Conservation (phyloP, 441 rosid genomes). For the Jatropha multifida region DNA sequence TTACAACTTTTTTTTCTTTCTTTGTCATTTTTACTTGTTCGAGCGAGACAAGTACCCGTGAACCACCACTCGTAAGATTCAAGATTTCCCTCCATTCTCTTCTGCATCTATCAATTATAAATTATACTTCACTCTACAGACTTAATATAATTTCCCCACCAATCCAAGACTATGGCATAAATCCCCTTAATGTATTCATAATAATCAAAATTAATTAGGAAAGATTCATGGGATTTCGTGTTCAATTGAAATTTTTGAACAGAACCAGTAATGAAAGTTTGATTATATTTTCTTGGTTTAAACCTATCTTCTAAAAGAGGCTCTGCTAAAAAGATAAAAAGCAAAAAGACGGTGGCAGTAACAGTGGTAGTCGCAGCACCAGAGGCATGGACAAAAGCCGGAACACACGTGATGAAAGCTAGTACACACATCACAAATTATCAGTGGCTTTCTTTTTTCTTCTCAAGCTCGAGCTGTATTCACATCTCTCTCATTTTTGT, state of each 20-base stretch:
- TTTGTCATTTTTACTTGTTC: too few species aligned
- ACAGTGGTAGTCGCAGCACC: constrained; percentile 7
- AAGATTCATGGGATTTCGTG: too few species aligned
- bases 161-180: too few species aligned
- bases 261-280: too few species aligned
- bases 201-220: too few species aligned
- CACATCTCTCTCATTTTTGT: constrained; percentile 10
- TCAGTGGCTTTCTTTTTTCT: neutral
- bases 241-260: too few species aligned
- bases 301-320: neutral
- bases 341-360: neutral
- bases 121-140: too few species aligned
- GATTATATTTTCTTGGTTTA: neutral
- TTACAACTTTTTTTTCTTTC: neutral
- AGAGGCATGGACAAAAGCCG: constrained; percentile 18
- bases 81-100: neutral
- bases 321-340: constrained; percentile 18
- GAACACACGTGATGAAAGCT: constrained; percentile 34
- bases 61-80: constrained; percentile 15
- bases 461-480: neutral
- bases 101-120: neutral
- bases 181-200: too few species aligned
- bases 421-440: neutral
- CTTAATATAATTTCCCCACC: too few species aligned
- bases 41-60: constrained; percentile 28